Evolutionary conservation across 352 stramenopile genomes (phyloP).

Genomic region (Globisporangium nagaii): DNA sequence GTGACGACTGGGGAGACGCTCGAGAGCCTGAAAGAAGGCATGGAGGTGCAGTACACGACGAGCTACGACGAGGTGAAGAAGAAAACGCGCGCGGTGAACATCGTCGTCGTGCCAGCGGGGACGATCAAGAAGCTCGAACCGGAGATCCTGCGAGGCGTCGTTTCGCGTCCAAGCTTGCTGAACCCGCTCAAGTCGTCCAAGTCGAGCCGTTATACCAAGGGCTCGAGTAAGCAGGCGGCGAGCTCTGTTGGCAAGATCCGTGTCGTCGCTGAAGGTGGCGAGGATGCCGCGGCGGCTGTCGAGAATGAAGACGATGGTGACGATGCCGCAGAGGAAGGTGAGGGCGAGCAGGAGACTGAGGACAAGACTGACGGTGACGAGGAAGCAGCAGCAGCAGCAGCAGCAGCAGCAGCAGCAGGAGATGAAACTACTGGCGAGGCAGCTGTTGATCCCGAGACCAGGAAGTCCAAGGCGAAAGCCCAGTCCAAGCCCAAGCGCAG

Average conservation of each 20-base stretch:
- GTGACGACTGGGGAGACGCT: constrained; percentile 45
- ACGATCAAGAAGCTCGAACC: constrained; percentile 49
- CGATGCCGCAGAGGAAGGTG: constrained; percentile 17
- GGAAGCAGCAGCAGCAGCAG: not conserved
- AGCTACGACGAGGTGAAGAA: constrained; percentile 73
- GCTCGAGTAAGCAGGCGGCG: constrained; percentile 22
- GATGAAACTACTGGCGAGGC: constrained; percentile 6
- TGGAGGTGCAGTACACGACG: constrained; percentile 60
- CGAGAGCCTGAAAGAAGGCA: constrained; percentile 57
- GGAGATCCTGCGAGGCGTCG: constrained; percentile 35
- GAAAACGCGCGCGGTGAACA: constrained; percentile 43
- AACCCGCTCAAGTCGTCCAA: constrained; percentile 31
- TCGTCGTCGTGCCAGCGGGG: constrained; percentile 45
- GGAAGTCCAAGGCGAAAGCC: constrained; percentile 13
- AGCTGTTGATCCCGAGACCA: not conserved
- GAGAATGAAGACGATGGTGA: constrained; percentile 10
- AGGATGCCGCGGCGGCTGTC: constrained; percentile 3
- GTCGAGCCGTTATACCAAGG: constrained; percentile 28
- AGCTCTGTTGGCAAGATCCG: constrained; percentile 61
- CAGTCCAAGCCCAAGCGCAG: constrained; percentile 1
- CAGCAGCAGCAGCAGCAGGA: not conserved
- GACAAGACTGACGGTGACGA: constrained; percentile 1
- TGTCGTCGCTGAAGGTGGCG: constrained; percentile 4
- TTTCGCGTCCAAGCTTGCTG: constrained; percentile 60
- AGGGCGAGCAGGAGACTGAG: constrained; percentile 15